A percentile compares a stretch with the other conserved stretches of the same genome.
Evolutionary conservation across 768 basidiomycete species (phyloP).

Genomic region (Psilocybe sp.): DNA sequence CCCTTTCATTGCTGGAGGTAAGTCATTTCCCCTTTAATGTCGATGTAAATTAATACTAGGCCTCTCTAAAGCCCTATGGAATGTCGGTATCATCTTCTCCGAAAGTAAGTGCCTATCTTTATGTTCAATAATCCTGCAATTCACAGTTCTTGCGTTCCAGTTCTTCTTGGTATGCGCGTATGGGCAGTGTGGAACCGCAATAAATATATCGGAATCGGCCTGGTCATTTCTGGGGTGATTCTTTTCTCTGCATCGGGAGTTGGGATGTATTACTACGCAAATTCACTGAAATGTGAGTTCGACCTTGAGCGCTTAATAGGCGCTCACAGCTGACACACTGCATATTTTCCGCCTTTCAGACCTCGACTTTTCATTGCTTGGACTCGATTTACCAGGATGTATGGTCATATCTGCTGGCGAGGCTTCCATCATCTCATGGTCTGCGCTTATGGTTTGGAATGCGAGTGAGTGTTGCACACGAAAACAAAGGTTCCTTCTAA

Average conservation of each 20-base stretch:
- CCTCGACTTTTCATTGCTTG: neutral
- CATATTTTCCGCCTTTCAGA: neutral
- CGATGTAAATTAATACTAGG: neutral
- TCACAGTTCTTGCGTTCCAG: neutral
- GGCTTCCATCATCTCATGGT: slow-evolving; percentile 3
- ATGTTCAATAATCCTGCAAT: neutral
- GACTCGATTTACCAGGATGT: slow-evolving; percentile 5
- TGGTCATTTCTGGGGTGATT: slow-evolving; percentile 4
- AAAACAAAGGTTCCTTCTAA: neutral
- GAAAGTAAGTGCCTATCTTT: slow-evolving; percentile 4
- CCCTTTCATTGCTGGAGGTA: slow-evolving; percentile 6
- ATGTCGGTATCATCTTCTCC: slow-evolving; percentile 4
- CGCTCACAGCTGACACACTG: neutral
- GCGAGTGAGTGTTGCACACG: slow-evolving; percentile 5
- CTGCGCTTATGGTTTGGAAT: slow-evolving; percentile 9
- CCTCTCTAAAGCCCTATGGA: slow-evolving; percentile 2
- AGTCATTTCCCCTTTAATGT: neutral
- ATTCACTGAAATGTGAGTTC: too few species aligned
- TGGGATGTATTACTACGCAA: slow-evolving; percentile 3
- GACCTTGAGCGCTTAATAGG: neutral
- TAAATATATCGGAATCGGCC: neutral
- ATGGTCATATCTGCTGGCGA: neutral
- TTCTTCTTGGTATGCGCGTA: slow-evolving; percentile 9
- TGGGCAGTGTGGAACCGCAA: slow-evolving; percentile 13
- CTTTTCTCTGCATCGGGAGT: neutral